Conservation (phyloP, 116 monocot species). For the Zostera marina region DNA sequence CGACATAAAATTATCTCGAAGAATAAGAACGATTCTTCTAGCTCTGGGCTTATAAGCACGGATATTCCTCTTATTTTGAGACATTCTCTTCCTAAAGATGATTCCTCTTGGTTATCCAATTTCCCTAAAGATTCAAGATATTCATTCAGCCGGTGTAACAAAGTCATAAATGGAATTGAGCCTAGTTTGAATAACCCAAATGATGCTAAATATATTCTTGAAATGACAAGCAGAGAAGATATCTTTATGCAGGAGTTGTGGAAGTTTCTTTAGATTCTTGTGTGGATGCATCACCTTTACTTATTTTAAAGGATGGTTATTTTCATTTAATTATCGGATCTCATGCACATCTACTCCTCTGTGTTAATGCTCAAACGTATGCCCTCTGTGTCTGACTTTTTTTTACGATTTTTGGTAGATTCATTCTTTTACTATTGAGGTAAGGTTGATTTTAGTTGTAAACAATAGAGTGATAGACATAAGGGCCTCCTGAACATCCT, state of each 20-base stretch:
- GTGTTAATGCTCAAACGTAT: constrained; percentile 56
- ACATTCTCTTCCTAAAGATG: constrained; percentile 6
- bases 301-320: constrained; percentile 43
- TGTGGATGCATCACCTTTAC: constrained; percentile 87
- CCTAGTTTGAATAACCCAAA: constrained; percentile 4
- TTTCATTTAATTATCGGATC: constrained; percentile 64
- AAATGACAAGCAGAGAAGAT: constrained; percentile 14
- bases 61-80: not conserved
- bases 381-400: not conserved
- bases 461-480: too few species aligned
- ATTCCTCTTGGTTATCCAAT: constrained; percentile 18
- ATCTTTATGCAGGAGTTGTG: constrained; percentile 38
- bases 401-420: too few species aligned
- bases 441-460: too few species aligned
- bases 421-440: too few species aligned
- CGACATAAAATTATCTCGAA: not conserved
- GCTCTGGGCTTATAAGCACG: not conserved
- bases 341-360: constrained; percentile 63
- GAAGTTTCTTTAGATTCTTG: constrained; percentile 69
- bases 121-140: constrained; percentile 12
- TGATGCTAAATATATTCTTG: constrained; percentile 8
- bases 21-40: constrained; percentile 1
- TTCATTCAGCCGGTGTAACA: constrained; percentile 54
- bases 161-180: constrained; percentile 8
- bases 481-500: too few species aligned